phyloP scores from a whole-genome alignment of 495 filamentous ascomycete species.

The Ramalina intermedia region DNA sequence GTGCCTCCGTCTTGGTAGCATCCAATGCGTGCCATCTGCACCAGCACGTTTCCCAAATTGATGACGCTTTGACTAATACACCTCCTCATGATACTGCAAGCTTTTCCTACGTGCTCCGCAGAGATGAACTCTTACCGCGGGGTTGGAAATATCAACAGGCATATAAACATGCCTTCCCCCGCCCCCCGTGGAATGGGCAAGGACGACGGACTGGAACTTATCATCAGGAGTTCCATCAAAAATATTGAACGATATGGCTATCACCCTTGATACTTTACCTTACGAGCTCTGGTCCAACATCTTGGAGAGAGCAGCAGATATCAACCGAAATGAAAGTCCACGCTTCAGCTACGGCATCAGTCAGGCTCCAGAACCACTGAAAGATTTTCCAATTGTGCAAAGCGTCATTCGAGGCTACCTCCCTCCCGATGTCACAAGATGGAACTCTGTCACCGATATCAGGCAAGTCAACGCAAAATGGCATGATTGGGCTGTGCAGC shows the following conservation, averaged over 20 bases:
- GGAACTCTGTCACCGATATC: constrained; percentile 31
- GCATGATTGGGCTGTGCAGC: constrained; percentile 38
- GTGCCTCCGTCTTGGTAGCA: too few species aligned
- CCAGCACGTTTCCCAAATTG: neutral
- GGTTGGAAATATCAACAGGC: neutral
- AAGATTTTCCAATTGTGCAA: constrained; percentile 23
- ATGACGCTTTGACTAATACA: neutral
- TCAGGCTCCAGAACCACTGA: constrained; percentile 28
- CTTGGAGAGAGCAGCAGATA: constrained; percentile 29
- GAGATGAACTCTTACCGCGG: neutral
- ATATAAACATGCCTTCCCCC: neutral
- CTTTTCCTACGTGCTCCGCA: neutral
- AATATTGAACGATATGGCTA: neutral
- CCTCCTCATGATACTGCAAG: constrained; percentile 5
- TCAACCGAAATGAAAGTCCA: constrained; percentile 25
- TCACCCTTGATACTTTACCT: constrained; percentile 31
- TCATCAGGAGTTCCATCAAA: neutral
- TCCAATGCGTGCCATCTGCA: neutral
- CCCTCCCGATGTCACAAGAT: constrained; percentile 31
- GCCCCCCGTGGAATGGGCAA: neutral
- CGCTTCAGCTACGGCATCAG: constrained; percentile 37
- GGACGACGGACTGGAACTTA: neutral
- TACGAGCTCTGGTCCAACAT: constrained; percentile 37
- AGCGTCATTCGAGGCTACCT: constrained; percentile 34
- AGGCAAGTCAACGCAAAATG: constrained; percentile 32